Percentiles rank a stretch among this genome's conserved stretches.
Evolutionary conservation across 2,329 filamentous ascomycete genomes (phyloP).

Genomic region (Stagonosporopsis vannaccii): DNA sequence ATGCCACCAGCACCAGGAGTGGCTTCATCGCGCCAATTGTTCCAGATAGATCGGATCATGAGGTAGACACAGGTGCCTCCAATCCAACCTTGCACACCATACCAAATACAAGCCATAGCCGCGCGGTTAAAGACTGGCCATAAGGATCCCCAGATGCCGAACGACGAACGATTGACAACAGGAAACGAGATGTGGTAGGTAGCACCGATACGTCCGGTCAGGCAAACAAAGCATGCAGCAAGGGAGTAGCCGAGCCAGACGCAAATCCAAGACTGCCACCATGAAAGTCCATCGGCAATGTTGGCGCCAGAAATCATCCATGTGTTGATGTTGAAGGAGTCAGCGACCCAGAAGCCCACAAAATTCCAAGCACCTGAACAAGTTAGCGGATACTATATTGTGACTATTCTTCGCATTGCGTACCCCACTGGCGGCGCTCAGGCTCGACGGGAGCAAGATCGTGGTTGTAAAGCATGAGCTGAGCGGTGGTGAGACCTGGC

Average conservation of each 20-base stretch:
- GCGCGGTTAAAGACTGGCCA: conserved; percentile 91
- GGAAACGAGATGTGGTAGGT: conserved; percentile 91
- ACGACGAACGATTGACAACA: conserved; percentile 77
- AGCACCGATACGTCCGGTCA: conserved; percentile 84
- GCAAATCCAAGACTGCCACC: conserved; percentile 83
- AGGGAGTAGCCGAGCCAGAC: conserved; percentile 87
- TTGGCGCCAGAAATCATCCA: conserved; percentile 93
- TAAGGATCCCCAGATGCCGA: conserved; percentile 86
- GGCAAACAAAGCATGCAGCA: conserved; percentile 71
- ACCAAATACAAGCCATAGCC: conserved; percentile 89
- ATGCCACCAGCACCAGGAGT: conserved; percentile 57
- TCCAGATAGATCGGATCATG: conserved; percentile 89
- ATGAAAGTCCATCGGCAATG: conserved; percentile 78
- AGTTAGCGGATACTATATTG: not conserved
- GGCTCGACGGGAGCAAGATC: conserved; percentile 81
- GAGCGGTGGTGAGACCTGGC: conserved; percentile 76
- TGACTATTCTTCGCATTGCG: not conserved
- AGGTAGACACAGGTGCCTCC: conserved; percentile 82
- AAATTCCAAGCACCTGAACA: conserved; percentile 17
- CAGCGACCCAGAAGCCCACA: conserved; percentile 22
- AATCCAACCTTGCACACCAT: conserved; percentile 85
- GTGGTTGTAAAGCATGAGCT: conserved; percentile 87
- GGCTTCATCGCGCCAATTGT: conserved; percentile 61
- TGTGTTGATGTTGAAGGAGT: conserved; percentile 69
- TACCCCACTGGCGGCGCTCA: conserved; percentile 79